Evolutionary conservation across 2,329 filamentous ascomycete species (phyloP), one percentile per base, ranked within the genome.

Genomic region (Diaporthe humulicola): DNA sequence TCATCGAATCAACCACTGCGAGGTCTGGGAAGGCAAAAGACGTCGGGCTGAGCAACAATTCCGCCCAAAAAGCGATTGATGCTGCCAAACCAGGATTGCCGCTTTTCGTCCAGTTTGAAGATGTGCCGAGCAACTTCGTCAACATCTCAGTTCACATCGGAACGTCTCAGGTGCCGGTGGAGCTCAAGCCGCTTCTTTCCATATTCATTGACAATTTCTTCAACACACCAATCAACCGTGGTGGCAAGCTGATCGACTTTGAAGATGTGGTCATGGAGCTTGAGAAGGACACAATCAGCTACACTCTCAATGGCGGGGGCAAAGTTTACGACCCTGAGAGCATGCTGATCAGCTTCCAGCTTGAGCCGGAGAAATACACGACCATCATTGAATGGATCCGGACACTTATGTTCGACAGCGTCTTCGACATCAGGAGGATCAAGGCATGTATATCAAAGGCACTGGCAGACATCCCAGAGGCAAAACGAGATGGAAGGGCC

Each of bases 71-170:
- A 75, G 84, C 93, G 66, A 91, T 99, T 66, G 94, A 98, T 81
- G 86, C 88, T 19, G 91, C 95, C 54, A 88, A 89, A 50, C 78
- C 86, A 25, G 87, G 86, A 9, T 82, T 92, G n/a, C 93, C 95
- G 0, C 86, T 98, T 3, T 99, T 98, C 84, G 89, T 99, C n/a
- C 96, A 99, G 84, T 99, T 97, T 78, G 97, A 99, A 84, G 93
- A 98, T 80, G 95, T 98, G 19, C 93, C 93, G 2, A 97, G 95
- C 75, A 98, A 95, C 81, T 99, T 99, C 82, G 95, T 98, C 9
- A 93, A 96, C 79, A 89, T 98, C 74, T 93, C 91, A 64, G 84
- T 98, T 30, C 91, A 97, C 73, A 87, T 98, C 67, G 95, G 95
- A 70, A 98, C 95, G 0, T 90, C 92, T 2, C 87, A 91, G 42